These are phyloP conservation scores for Adansonia grandidieri DNA, from an alignment of 441 rosid genomes.

Conservation along the genomic window DNA sequence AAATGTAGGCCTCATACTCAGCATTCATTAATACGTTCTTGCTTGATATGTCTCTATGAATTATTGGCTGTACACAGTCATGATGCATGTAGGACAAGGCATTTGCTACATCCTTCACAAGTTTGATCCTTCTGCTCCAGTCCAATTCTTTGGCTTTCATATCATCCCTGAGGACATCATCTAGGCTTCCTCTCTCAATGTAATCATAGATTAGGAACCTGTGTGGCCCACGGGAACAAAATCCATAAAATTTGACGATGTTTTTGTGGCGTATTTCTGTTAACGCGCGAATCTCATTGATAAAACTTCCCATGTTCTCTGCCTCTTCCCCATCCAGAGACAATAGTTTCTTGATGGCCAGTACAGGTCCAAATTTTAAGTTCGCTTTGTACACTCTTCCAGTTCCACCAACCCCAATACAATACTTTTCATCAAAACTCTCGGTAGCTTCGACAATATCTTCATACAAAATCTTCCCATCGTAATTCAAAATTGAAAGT, in stretches of 20 bases:
- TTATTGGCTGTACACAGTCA: constrained; percentile 55
- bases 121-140: constrained; percentile 36
- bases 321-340: background rate
- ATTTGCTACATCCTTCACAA: constrained; percentile 56
- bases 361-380: background rate
- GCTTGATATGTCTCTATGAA: constrained; percentile 62
- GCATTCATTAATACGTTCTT: background rate
- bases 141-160: background rate
- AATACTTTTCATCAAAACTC: background rate
- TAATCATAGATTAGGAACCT: constrained; percentile 17
- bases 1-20: constrained; percentile 1
- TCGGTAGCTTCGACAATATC: background rate
- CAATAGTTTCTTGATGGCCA: constrained; percentile 11
- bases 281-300: background rate
- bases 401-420: constrained; percentile 11
- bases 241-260: constrained; percentile 5
- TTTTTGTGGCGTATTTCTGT: constrained; percentile 3
- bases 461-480: constrained; percentile 14
- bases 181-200: constrained; percentile 7
- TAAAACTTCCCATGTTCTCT: background rate
- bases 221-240: constrained; percentile 3
- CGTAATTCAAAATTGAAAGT: background rate
- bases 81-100: constrained; percentile 68
- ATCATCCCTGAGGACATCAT: background rate
- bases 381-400: constrained; percentile 17